Evolutionary conservation across 192 early-diverging fungal genomes (phyloP).

Genomic region (Coemansia sp.): DNA sequence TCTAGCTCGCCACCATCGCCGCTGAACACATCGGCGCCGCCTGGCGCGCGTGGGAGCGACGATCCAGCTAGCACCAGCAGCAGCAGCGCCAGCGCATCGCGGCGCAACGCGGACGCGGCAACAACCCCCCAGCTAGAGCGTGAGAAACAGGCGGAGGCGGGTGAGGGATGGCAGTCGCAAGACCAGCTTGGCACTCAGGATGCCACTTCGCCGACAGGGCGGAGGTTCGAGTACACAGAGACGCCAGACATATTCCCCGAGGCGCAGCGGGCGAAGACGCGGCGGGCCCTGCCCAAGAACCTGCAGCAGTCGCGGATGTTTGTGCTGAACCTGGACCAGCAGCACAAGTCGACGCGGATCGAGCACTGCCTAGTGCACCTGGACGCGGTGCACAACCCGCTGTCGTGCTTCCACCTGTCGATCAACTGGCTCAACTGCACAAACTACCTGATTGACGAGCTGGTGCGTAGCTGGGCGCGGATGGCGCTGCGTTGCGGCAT

Average conservation of each 20-base stretch:
- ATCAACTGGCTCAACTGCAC: conserved; percentile 96
- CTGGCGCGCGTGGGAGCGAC: background rate
- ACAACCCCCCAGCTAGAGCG: background rate
- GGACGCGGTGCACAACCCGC: conserved; percentile 83
- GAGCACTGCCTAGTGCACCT: conserved; percentile 85
- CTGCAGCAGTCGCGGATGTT: conserved; percentile 63
- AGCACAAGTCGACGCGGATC: conserved; percentile 63
- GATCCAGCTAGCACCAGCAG: background rate
- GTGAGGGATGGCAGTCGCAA: background rate
- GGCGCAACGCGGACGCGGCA: background rate
- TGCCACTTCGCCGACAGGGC: background rate
- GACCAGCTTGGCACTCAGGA: background rate
- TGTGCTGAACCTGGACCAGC: conserved; percentile 79
- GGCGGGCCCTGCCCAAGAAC: conserved; percentile 37
- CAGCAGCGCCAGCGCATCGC: background rate
- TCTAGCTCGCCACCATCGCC: background rate
- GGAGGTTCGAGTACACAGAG: background rate
- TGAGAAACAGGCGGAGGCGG: background rate
- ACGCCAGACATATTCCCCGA: conserved; percentile 26
- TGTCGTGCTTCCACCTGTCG: conserved; percentile 87
- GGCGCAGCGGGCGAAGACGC: conserved; percentile 4
- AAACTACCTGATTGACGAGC: conserved; percentile 77
- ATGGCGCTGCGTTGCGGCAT: conserved; percentile 82
- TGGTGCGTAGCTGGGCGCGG: conserved; percentile 72
- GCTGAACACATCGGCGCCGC: background rate